A percentile compares a stretch with the other conserved stretches of the same genome.
Conservation (phyloP, 306 rosid species). For the Datisca glomerata region DNA sequence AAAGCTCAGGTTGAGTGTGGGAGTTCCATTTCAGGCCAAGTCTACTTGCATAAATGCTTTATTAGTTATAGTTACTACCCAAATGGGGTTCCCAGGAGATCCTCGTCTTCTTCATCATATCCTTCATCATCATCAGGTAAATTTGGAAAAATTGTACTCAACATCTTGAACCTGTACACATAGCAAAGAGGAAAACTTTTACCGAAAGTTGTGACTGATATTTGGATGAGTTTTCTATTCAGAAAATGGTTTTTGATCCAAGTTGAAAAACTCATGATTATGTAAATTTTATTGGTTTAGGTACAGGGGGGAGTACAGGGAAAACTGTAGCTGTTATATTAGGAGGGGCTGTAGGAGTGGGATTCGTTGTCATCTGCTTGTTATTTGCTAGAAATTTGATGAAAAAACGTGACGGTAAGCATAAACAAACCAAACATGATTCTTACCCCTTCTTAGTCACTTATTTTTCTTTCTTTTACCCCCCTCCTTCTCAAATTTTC, state of each 20-base stretch:
- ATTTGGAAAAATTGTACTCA: no score
- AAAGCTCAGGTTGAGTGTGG: constrained; percentile 89
- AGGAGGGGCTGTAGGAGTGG: constrained; percentile 82
- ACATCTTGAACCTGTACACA: no score
- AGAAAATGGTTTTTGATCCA: no score
- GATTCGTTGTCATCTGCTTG: constrained; percentile 62
- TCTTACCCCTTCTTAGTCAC: not conserved
- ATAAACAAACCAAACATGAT: constrained; percentile 7
- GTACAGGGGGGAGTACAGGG: constrained; percentile 56
- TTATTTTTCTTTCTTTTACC: not conserved
- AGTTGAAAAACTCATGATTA: no score
- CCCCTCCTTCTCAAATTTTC: no score
- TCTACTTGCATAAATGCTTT: constrained; percentile 78
- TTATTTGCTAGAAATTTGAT: constrained; percentile 62
- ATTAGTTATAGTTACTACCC: constrained; percentile 73
- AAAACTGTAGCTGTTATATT: constrained; percentile 83
- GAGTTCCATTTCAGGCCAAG: constrained; percentile 67
- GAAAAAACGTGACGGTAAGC: constrained; percentile 84
- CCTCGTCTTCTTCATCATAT: constrained; percentile 32
- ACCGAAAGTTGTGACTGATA: no score
- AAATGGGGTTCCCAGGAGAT: constrained; percentile 72
- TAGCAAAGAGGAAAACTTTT: no score
- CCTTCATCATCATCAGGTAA: constrained; percentile 57
- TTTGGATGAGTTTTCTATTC: no score
- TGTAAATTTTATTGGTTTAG: constrained; percentile 19